Conservation (phyloP, 2,329 filamentous ascomycete species). For the Epichloe baconii region DNA sequence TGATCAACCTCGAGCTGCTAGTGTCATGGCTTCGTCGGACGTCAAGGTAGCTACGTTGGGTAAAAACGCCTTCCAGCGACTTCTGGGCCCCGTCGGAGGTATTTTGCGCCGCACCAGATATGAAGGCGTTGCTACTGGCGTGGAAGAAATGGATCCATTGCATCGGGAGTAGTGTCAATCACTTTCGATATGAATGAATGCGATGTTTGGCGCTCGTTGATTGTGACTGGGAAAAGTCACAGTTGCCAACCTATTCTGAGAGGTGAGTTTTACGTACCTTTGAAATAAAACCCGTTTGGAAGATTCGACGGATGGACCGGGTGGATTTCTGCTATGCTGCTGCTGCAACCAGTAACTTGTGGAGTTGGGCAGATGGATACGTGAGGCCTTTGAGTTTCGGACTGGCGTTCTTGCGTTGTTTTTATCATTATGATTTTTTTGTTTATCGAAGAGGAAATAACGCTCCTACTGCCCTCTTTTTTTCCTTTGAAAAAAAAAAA, state of each 20-base stretch:
- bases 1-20: conserved; percentile 84
- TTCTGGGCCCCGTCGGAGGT: conserved; percentile 84
- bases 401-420: conserved; percentile 7
- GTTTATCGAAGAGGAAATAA: conserved; percentile 10
- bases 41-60: conserved; percentile 88
- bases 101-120: conserved; percentile 77
- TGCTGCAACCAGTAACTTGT: background rate
- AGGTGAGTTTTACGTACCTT: background rate
- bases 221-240: background rate
- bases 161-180: conserved; percentile 21
- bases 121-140: conserved; percentile 44
- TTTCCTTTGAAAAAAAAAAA: conserved; percentile 13
- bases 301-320: background rate
- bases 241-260: background rate
- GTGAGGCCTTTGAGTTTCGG: conserved; percentile 1
- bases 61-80: conserved; percentile 86
- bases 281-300: background rate
- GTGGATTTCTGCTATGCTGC: background rate
- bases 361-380: background rate
- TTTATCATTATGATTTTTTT: conserved; percentile 14
- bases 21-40: conserved; percentile 68
- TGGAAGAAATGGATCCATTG: conserved; percentile 56
- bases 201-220: background rate
- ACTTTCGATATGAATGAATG: background rate
- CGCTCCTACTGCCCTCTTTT: conserved; percentile 16